Conservation (phyloP, 2,329 filamentous ascomycete species). For the Calonectria crousiana region DNA sequence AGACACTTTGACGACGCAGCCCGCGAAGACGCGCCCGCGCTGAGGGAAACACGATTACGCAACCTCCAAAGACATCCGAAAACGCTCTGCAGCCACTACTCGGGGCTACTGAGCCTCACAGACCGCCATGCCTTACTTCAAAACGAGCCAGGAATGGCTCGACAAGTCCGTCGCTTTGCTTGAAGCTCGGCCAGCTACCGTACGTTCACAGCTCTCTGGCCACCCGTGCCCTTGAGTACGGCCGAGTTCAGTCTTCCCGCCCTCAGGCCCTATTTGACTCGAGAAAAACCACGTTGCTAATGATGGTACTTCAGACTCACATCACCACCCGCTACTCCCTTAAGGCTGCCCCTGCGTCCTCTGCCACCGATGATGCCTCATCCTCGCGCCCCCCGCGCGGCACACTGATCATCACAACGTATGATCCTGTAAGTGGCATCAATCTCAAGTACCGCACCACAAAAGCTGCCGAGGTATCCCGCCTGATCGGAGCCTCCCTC, state of each 20-base stretch:
- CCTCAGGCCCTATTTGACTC: too few species aligned
- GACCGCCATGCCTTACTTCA: slow-evolving; percentile 80
- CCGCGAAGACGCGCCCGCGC: background rate
- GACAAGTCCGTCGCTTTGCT: slow-evolving; percentile 87
- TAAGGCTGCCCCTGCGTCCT: slow-evolving; percentile 53
- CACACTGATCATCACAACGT: slow-evolving; percentile 88
- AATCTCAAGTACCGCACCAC: slow-evolving; percentile 92
- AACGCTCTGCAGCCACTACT: too few species aligned
- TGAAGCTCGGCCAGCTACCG: slow-evolving; percentile 86
- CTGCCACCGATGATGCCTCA: slow-evolving; percentile 43
- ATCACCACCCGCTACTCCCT: slow-evolving; percentile 95
- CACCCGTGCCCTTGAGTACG: background rate
- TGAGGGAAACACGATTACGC: background rate
- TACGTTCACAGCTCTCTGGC: slow-evolving; percentile 58
- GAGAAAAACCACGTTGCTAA: background rate
- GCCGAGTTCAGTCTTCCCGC: background rate
- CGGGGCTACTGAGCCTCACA: background rate
- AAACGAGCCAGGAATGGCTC: slow-evolving; percentile 90
- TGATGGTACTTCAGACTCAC: slow-evolving; percentile 70
- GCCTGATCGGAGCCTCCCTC: slow-evolving; percentile 78
- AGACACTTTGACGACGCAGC: background rate
- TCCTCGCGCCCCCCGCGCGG: slow-evolving; percentile 68
- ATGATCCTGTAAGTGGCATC: slow-evolving; percentile 83
- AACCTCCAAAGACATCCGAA: background rate
- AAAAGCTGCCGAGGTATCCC: slow-evolving; percentile 89